Evolutionary conservation across 2,329 filamentous ascomycete genomes (phyloP).

Genomic region (Geosmithia flava): DNA sequence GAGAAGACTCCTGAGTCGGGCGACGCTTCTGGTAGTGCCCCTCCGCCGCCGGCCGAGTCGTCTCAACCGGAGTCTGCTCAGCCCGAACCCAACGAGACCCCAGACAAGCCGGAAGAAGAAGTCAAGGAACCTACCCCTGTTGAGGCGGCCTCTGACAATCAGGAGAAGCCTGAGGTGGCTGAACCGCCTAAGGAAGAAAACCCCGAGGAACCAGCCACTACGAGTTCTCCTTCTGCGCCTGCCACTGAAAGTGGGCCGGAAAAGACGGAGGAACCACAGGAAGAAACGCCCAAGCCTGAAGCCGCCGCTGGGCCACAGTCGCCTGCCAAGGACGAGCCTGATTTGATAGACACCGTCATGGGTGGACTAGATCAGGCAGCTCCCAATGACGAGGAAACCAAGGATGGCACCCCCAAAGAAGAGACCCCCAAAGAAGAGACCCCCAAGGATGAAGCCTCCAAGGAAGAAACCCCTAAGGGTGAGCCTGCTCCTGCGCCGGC

Average conservation of each 20-base stretch:
- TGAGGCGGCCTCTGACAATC: background rate
- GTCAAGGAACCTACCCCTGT: background rate
- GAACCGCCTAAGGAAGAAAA: background rate
- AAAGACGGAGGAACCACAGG: background rate
- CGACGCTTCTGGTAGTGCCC: background rate
- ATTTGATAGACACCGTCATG: conserved; percentile 32
- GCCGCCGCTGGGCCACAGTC: conserved; percentile 3
- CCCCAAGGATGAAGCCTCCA: background rate
- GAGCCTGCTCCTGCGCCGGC: conserved; percentile 1
- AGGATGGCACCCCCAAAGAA: background rate
- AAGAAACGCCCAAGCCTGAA: conserved; percentile 1
- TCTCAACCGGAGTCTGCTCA: background rate
- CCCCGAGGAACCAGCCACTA: background rate
- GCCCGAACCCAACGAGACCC: background rate
- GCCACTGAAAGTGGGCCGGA: background rate
- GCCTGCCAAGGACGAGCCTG: conserved; percentile 21
- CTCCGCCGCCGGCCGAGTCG: background rate
- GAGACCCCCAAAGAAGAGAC: background rate
- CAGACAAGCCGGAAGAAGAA: conserved; percentile 1
- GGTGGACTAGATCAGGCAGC: conserved; percentile 29
- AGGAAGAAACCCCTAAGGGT: background rate
- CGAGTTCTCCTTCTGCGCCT: background rate
- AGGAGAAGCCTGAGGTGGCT: background rate
- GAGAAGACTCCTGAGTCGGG: background rate
- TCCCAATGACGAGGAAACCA: background rate